Base-by-base conservation (phyloP, 441 rosid species). In the Capsella rubella region DNA sequence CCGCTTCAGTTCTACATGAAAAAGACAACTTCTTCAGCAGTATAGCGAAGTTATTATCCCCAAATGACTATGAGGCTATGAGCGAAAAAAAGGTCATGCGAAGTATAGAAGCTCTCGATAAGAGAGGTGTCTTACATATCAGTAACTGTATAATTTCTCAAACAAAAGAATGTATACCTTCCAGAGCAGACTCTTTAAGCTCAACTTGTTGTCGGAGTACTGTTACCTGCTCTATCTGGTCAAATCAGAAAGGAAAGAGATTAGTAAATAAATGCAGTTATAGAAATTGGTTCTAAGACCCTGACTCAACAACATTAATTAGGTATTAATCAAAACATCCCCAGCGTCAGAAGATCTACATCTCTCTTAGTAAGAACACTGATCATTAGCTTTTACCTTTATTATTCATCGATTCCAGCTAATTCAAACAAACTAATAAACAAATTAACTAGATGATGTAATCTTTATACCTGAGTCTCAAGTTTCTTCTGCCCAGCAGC, bases 401-500 rank as follows among this genome's bases (percentile, higher is more conserved):
- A 37, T 11, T 45, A 16, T 58, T 52, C 31, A 14, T 43, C 12
- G 21, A 27, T 50, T 56, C 27, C 31, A 25, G 16, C 63, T n/a
- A 12, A 51, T 13, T 50, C 47, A 6, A 53, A 29, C 62, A 75
- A 45, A 21, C n/a, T 37, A 40, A 55, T n/a, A 11, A 73, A 54
- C 45, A 56, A 27, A 43, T 55, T 25, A 52, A 64, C 13, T 69
- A 49, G 42, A 72, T 62, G 16, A 69, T 49, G 79, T 74, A 39
- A 25, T 32, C 64, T 69, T 25, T 68, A 72, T 90, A 95, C 99
- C 99, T 95, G 92, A 61, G 84, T 69, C 83, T 90, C 91, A 68
- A 92, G 92, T 80, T 88, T 88, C 90, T 92, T 90, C 82, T 88
- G 98, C 64, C 86, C 81, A 28, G 87, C 72, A 64, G 97, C 98